A percentile compares a stretch with the other conserved stretches of the same genome.
Conservation (phyloP, 139 green algal genomes). For the Closterium sp. region DNA sequence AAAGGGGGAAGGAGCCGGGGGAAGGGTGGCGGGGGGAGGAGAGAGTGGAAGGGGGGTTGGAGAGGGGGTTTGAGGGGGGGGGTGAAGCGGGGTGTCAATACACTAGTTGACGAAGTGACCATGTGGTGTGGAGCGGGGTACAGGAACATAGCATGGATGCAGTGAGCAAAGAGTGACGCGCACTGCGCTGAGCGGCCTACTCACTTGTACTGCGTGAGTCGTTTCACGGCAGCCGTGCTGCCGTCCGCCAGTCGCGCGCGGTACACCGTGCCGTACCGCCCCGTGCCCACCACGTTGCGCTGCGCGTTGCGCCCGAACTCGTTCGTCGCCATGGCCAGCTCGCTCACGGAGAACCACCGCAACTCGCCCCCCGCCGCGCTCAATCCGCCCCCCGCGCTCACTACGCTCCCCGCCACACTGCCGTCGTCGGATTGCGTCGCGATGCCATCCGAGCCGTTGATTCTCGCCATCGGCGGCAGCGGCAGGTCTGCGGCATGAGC, state of each 20-base stretch:
- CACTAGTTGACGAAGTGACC: no score
- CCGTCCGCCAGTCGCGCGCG: slow-evolving; percentile 33
- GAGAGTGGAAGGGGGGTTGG: not conserved
- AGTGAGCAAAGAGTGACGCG: not conserved
- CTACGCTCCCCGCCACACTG: not conserved
- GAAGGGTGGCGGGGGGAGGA: not conserved
- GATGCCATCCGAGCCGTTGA: not conserved
- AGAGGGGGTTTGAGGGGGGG: not conserved
- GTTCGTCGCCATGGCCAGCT: slow-evolving; percentile 32
- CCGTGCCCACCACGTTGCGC: slow-evolving; percentile 32
- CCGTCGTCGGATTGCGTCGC: not conserved
- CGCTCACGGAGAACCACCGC: slow-evolving; percentile 14
- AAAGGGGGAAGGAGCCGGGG: not conserved
- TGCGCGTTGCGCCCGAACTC: slow-evolving; percentile 23
- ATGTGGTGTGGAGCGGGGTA: not conserved
- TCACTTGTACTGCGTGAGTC: slow-evolving; percentile 17
- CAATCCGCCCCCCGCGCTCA: not conserved
- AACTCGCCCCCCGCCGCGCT: not conserved
- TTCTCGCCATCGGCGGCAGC: not conserved
- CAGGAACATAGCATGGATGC: not conserved
- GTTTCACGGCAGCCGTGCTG: slow-evolving; percentile 21
- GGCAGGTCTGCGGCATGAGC: not conserved
- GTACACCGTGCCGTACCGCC: slow-evolving; percentile 35
- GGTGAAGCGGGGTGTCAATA: not conserved
- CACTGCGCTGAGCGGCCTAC: not conserved